Evolutionary conservation across 208 protist genomes (phyloP).

Genomic region (Leishmania gerbilli): DNA sequence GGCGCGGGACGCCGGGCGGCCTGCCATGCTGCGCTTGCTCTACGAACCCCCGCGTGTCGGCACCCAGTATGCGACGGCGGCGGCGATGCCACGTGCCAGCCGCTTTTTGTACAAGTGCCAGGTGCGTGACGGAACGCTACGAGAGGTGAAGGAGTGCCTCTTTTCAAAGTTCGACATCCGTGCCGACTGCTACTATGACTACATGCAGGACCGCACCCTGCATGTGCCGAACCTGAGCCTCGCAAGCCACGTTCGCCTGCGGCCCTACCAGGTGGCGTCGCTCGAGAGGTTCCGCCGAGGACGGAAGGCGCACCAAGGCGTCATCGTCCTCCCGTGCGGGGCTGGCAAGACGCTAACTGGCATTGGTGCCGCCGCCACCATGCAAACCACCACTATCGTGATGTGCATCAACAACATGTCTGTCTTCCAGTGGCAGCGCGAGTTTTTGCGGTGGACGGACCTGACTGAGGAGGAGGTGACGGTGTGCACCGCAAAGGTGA

Average conservation of each 20-base stretch:
- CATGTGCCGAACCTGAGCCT: slow-evolving; percentile 63
- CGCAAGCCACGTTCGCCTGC: slow-evolving; percentile 66
- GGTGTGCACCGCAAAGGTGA: slow-evolving; percentile 84
- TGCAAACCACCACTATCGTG: slow-evolving; percentile 96
- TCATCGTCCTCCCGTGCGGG: slow-evolving; percentile 99
- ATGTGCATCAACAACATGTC: slow-evolving; percentile 96
- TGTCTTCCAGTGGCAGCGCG: slow-evolving; percentile 96
- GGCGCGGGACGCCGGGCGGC: slow-evolving; percentile 29
- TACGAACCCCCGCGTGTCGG: slow-evolving; percentile 15
- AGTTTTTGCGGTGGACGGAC: slow-evolving; percentile 95
- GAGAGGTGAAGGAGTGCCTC: slow-evolving; percentile 74
- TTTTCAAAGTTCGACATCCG: slow-evolving; percentile 75
- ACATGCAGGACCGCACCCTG: slow-evolving; percentile 68
- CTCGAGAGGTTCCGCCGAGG: slow-evolving; percentile 84
- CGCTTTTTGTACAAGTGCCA: slow-evolving; percentile 84
- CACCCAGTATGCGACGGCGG: not conserved
- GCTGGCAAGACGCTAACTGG: slow-evolving; percentile 99
- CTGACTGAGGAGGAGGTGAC: slow-evolving; percentile 68
- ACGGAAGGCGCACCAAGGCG: slow-evolving; percentile 92
- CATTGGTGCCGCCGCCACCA: slow-evolving; percentile 94
- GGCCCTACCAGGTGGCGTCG: slow-evolving; percentile 85
- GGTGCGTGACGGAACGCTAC: slow-evolving; percentile 66
- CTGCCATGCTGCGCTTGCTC: slow-evolving; percentile 43
- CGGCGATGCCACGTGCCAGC: slow-evolving; percentile 10
- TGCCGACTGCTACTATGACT: slow-evolving; percentile 89